These are phyloP conservation scores for Trametes punicea DNA, from an alignment of 768 basidiomycete species.

Conservation along the genomic window DNA sequence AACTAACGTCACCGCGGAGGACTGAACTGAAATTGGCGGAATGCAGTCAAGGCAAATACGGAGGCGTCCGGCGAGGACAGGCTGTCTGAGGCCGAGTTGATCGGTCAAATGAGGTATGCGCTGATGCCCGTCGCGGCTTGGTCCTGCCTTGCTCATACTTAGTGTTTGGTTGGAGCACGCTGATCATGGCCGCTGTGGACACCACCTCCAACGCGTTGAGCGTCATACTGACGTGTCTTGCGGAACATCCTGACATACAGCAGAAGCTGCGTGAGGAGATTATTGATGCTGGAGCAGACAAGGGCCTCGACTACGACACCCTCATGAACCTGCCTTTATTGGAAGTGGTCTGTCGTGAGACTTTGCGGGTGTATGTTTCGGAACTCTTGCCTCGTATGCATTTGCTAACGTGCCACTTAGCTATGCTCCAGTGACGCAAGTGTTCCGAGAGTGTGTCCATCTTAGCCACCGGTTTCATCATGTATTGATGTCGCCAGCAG, in stretches of 20 bases:
- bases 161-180: background rate
- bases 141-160: background rate
- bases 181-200: constrained; percentile 15
- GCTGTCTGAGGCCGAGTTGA: constrained; percentile 11
- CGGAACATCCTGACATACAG: constrained; percentile 13
- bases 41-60: constrained; percentile 17
- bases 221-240: constrained; percentile 5
- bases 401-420: constrained; percentile 6
- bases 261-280: constrained; percentile 15
- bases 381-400: constrained; percentile 6
- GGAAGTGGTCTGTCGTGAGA: constrained; percentile 13
- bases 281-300: background rate
- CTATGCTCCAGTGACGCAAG: constrained; percentile 45
- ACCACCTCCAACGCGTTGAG: constrained; percentile 17
- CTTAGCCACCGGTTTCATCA: background rate
- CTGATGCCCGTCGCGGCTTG: background rate
- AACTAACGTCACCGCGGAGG: background rate
- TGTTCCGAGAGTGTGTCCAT: constrained; percentile 28
- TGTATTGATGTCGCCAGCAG: constrained; percentile 22
- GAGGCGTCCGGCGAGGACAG: constrained; percentile 6
- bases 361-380: constrained; percentile 8
- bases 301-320: constrained; percentile 12
- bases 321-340: constrained; percentile 9
- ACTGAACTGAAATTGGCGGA: background rate
- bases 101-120: constrained; percentile 17